These are phyloP conservation scores for Phytophthora uliginosa DNA, from an alignment of 352 stramenopile genomes.

Conservation along the genomic window DNA sequence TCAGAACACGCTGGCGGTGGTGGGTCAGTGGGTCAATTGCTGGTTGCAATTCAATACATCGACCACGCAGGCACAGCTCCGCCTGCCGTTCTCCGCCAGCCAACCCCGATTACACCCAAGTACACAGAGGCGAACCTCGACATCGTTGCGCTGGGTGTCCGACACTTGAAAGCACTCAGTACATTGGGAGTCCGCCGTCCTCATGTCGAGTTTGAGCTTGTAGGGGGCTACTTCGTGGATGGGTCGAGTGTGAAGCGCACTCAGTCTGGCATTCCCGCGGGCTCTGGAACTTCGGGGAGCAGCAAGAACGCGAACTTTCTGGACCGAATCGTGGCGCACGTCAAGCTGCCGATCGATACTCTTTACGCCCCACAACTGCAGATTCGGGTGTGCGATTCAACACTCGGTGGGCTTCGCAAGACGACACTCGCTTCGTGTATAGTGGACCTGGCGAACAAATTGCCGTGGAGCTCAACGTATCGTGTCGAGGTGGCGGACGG, in stretches of 20 bases:
- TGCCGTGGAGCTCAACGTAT: constrained; percentile 78
- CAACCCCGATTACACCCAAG: constrained; percentile 54
- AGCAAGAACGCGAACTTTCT: constrained; percentile 86
- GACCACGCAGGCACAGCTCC: constrained; percentile 51
- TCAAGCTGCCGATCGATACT: constrained; percentile 67
- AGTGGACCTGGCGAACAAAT: constrained; percentile 65
- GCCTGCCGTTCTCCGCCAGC: constrained; percentile 35
- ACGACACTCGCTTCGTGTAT: constrained; percentile 63
- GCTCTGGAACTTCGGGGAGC: constrained; percentile 16
- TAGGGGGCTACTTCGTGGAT: constrained; percentile 60
- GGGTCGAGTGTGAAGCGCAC: constrained; percentile 53
- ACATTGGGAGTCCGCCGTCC: constrained; percentile 67
- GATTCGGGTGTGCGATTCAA: constrained; percentile 70
- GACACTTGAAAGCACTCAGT: constrained; percentile 67
- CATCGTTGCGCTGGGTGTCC: constrained; percentile 75
- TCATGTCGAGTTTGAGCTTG: constrained; percentile 77
- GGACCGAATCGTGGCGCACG: constrained; percentile 58
- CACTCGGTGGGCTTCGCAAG: constrained; percentile 65
- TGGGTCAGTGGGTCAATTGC: constrained; percentile 44
- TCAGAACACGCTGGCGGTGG: constrained; percentile 24
- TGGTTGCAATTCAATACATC: constrained; percentile 77
- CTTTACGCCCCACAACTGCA: constrained; percentile 71
- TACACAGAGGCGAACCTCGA: constrained; percentile 69
- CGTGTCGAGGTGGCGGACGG: constrained; percentile 24
- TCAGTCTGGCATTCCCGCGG: constrained; percentile 37